Evolutionary conservation across 108 stramenopile species (phyloP).

Genomic region (Pseudonitzschia multiseries): DNA sequence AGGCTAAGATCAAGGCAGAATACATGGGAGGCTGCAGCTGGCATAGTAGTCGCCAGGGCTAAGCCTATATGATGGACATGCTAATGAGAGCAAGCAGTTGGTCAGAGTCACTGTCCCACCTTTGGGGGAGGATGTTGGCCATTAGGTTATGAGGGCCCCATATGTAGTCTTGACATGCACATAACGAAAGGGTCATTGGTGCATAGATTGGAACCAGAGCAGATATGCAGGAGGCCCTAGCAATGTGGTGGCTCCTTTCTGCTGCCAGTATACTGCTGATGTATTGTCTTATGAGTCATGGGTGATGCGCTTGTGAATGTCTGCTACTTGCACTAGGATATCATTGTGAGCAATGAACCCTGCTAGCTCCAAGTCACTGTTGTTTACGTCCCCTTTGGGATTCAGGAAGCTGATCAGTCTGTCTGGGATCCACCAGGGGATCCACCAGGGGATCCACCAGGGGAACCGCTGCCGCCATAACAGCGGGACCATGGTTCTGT

Average conservation of each 20-base stretch:
- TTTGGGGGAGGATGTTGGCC: slow-evolving; percentile 26
- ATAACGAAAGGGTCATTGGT: too few relatives aligned
- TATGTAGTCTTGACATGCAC: neutral
- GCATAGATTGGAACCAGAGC: too few relatives aligned
- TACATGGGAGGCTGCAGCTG: neutral
- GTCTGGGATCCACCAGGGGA: too few relatives aligned
- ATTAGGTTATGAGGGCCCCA: too few relatives aligned
- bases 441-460: slow-evolving; percentile 2
- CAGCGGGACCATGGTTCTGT: slow-evolving; percentile 20
- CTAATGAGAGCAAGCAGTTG: slow-evolving; percentile 3
- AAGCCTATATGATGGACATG: slow-evolving; percentile 9
- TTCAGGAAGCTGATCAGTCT: slow-evolving; percentile 22
- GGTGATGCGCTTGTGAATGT: neutral
- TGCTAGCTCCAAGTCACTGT: slow-evolving; percentile 45
- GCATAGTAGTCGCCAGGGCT: slow-evolving; percentile 10
- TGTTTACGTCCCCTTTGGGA: slow-evolving; percentile 32
- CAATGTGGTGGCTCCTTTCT: too few relatives aligned
- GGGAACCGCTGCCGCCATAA: slow-evolving; percentile 47
- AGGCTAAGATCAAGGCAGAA: slow-evolving; percentile 22
- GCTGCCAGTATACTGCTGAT: too few relatives aligned
- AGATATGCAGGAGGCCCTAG: too few relatives aligned
- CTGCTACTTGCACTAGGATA: slow-evolving; percentile 26
- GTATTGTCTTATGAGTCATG: too few relatives aligned
- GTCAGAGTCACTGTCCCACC: neutral
- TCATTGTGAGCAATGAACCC: slow-evolving; percentile 47